phyloP scores from a whole-genome alignment of 371 early-diverging fungal genomes.

The Chytridiales sp. region DNA sequence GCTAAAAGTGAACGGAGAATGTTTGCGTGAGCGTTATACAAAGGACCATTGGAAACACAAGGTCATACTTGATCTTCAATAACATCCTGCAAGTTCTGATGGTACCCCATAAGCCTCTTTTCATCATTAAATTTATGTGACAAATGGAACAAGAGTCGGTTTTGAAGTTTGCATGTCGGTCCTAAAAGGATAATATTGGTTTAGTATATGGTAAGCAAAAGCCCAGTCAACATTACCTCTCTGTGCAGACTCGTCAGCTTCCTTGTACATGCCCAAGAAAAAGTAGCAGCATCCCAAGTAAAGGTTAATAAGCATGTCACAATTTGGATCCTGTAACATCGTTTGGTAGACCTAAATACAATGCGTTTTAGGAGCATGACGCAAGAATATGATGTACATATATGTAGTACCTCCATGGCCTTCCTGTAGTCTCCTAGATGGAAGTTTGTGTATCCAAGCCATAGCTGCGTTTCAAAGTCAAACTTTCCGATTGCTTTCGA shows the following conservation, averaged over 20 bases:
- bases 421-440: constrained; percentile 53
- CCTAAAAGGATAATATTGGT: constrained; percentile 26
- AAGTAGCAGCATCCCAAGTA: constrained; percentile 55
- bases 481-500: constrained; percentile 42
- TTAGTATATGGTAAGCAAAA: neutral
- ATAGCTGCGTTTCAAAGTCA: constrained; percentile 39
- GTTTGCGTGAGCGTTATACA: too few relatives aligned
- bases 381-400: neutral
- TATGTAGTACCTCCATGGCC: constrained; percentile 45
- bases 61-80: constrained; percentile 53
- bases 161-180: constrained; percentile 55
- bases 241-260: constrained; percentile 53
- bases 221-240: constrained; percentile 29
- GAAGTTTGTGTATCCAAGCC: constrained; percentile 54
- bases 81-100: constrained; percentile 57
- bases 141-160: constrained; percentile 54
- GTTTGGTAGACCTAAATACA: constrained; percentile 40
- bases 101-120: constrained; percentile 56
- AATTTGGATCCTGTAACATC: constrained; percentile 33
- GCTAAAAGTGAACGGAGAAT: constrained; percentile 21
- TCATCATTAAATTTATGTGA: constrained; percentile 61
- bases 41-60: constrained; percentile 1
- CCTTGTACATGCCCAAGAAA: constrained; percentile 56
- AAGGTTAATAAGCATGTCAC: constrained; percentile 44
- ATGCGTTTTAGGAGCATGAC: neutral